Evolutionary conservation across 306 rosid genomes (phyloP).

Genomic region (Datisca glomerata): DNA sequence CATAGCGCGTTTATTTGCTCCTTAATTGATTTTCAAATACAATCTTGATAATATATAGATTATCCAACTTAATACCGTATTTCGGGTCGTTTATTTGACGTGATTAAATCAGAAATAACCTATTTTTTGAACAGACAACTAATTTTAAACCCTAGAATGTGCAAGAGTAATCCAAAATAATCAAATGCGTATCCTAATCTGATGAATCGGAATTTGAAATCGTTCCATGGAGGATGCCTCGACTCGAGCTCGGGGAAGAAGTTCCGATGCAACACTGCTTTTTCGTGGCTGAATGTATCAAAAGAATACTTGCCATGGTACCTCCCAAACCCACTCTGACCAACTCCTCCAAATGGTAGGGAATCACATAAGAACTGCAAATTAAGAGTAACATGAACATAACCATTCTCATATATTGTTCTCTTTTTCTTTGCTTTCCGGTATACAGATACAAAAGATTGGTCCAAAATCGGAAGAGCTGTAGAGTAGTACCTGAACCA

Average conservation of each 20-base stretch:
- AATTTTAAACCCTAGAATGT: constrained; percentile 43
- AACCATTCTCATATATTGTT: constrained; percentile 4
- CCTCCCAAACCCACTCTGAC: constrained; percentile 77
- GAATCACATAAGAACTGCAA: constrained; percentile 42
- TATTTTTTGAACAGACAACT: too few relatives aligned
- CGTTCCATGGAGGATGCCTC: constrained; percentile 81
- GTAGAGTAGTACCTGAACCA: constrained; percentile 52
- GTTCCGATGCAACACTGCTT: constrained; percentile 51
- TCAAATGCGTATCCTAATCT: constrained; percentile 52
- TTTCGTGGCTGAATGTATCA: constrained; percentile 86
- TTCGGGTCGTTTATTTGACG: too few relatives aligned
- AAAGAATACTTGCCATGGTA: constrained; percentile 90
- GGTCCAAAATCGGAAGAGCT: neutral
- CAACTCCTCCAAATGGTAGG: constrained; percentile 48
- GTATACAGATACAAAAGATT: neutral
- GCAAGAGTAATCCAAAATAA: constrained; percentile 41
- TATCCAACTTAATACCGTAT: too few relatives aligned
- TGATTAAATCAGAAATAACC: too few relatives aligned
- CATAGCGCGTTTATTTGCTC: too few relatives aligned
- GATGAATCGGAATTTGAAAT: constrained; percentile 55
- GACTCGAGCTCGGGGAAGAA: constrained; percentile 58
- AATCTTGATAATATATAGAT: too few relatives aligned
- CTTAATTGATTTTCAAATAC: too few relatives aligned
- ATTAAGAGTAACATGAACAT: too few relatives aligned
- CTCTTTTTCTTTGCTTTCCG: neutral